Evolutionary conservation across 306 rosid genomes (phyloP), one percentile per base, ranked within the genome.

Genomic region (Cotoneaster glaucophyllus): DNA sequence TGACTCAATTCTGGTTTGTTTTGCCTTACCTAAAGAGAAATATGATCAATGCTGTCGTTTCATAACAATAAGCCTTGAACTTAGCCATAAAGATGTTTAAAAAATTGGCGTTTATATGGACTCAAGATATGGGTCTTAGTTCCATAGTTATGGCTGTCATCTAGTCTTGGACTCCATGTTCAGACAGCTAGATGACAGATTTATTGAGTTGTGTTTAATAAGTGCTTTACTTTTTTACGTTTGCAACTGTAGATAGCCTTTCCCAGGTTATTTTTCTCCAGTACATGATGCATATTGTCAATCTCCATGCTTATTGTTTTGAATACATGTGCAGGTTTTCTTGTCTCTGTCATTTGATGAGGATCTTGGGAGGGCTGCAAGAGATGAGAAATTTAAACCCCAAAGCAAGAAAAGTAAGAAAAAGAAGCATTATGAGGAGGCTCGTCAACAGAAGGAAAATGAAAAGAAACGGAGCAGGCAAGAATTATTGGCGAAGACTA

Each of bases 331-430:
- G 73, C 97, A 96, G 98, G 96, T 91, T 70, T 96, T 96, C 84
- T 77, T 88, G 84, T 85, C 91, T 80, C 80, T 96, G 75, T 82
- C 91, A 67, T 92, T 96, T 69, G 87, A 89, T 77, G 97, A 90
- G 80, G 93, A 92, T 84, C 90, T 96, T 81, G 80, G 90, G 78
- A 90, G 83, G 90, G 79, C 89, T 61, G 74, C 76, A 70, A 87
- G 84, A 84, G n/a, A 53, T 3, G 84, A 81, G 80, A 90, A 92
- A 70, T 82, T 75, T 71, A 89, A 85, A 82, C 77, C 22, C 0
- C 89, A 89, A 86, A 58, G 76, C 77, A 92, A 88, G 76, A 92
- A 77, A 80, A 69, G 56, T 70, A 89, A 80, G 85, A 92, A 90
- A 80, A 89, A 89, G 45, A 92, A 87, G 86, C 82, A 83, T 80